Conservation (phyloP, 805 yeast species). For the Diddensiella caesifluorescens region DNA sequence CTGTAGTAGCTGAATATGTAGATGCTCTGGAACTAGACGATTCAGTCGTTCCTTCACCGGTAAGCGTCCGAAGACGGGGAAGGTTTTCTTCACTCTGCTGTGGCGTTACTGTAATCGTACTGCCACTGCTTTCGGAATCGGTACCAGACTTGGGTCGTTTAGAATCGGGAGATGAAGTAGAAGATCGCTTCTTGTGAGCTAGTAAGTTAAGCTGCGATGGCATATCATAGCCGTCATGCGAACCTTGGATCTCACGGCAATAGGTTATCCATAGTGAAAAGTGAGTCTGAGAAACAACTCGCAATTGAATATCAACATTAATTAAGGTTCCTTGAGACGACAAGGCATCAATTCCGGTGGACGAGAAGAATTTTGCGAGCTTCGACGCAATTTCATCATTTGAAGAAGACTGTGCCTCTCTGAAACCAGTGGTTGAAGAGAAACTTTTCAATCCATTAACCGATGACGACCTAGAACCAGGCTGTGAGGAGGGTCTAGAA, state of each 20-base stretch:
- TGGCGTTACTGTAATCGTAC: neutral
- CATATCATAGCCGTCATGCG: constrained; percentile 28
- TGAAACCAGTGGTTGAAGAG: constrained; percentile 3
- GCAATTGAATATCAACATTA: constrained; percentile 71
- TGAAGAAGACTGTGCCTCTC: neutral
- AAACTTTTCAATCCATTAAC: neutral
- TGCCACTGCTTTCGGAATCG: neutral
- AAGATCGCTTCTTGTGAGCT: constrained; percentile 1
- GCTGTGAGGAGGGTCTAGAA: neutral
- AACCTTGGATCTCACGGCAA: constrained; percentile 43
- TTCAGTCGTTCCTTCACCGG: neutral
- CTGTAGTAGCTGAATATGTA: neutral
- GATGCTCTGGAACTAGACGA: neutral
- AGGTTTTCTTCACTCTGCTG: neutral
- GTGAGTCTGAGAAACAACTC: constrained; percentile 57
- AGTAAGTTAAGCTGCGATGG: constrained; percentile 53
- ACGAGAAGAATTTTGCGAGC: constrained; percentile 2
- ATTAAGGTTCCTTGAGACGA: constrained; percentile 66
- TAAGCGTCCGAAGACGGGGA: neutral
- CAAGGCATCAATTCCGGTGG: constrained; percentile 57
- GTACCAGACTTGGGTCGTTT: constrained; percentile 1
- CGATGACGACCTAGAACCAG: neutral
- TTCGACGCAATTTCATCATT: neutral
- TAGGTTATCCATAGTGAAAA: constrained; percentile 82
- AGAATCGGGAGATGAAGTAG: neutral